These are phyloP conservation scores for Trichocladium uniseriatum DNA, from an alignment of 495 filamentous ascomycete genomes.

Conservation along the genomic window DNA sequence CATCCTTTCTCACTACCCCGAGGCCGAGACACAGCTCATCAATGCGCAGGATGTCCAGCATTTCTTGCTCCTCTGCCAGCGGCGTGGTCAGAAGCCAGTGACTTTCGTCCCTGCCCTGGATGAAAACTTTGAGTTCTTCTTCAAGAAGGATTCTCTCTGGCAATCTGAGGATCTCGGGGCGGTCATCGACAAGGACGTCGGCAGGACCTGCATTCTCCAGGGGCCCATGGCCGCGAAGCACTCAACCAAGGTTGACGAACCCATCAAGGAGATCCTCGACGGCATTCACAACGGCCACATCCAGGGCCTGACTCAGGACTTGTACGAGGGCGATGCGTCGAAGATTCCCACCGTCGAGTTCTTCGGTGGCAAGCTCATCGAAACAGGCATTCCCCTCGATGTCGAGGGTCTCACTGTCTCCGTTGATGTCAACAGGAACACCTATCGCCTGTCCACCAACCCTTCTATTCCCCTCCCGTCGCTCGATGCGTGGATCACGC, in stretches of 20 bases:
- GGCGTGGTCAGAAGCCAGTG: slow-evolving; percentile 88
- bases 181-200: slow-evolving; percentile 91
- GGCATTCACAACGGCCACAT: slow-evolving; percentile 85
- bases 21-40: slow-evolving; percentile 81
- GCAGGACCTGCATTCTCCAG: slow-evolving; percentile 88
- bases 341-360: slow-evolving; percentile 83
- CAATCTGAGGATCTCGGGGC: slow-evolving; percentile 96
- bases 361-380: slow-evolving; percentile 75
- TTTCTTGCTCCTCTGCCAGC: slow-evolving; percentile 87
- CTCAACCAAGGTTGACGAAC: slow-evolving; percentile 79
- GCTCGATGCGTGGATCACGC: slow-evolving; percentile 69
- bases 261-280: slow-evolving; percentile 86
- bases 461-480: slow-evolving; percentile 63
- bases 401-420: slow-evolving; percentile 74
- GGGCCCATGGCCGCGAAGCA: slow-evolving; percentile 90
- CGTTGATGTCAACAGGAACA: slow-evolving; percentile 62
- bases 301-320: slow-evolving; percentile 60
- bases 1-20: slow-evolving; percentile 74
- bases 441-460: slow-evolving; percentile 67
- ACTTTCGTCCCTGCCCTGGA: slow-evolving; percentile 91
- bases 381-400: slow-evolving; percentile 52
- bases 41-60: slow-evolving; percentile 96
- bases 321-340: slow-evolving; percentile 64
- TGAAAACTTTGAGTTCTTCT: slow-evolving; percentile 94
- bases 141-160: slow-evolving; percentile 99